Evolutionary conservation across 2,329 filamentous ascomycete genomes (phyloP).

Genomic region (Orbilia quercus): DNA sequence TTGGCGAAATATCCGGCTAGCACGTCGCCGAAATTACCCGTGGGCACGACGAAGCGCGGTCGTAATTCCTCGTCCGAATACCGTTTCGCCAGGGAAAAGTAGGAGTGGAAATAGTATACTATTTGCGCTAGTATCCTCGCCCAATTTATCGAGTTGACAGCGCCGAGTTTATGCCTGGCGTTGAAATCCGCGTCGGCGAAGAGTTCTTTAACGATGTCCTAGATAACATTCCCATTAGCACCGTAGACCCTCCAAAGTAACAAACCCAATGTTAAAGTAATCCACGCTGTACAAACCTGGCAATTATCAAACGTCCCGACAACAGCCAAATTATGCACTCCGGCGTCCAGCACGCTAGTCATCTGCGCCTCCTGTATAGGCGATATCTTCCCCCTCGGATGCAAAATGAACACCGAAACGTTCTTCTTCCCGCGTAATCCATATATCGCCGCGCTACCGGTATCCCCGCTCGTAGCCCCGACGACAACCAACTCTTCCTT

Average conservation of each 20-base stretch:
- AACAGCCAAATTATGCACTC: conserved; percentile 92
- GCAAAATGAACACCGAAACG: conserved; percentile 93
- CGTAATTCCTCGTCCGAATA: conserved; percentile 69
- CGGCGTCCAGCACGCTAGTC: conserved; percentile 89
- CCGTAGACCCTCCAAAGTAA: too few relatives aligned
- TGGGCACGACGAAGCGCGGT: conserved; percentile 88
- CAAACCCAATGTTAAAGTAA: neutral
- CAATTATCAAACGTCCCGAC: conserved; percentile 96
- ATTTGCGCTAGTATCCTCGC: conserved; percentile 95
- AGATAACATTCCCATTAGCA: neutral
- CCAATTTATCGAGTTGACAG: conserved; percentile 98
- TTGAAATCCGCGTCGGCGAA: conserved; percentile 90
- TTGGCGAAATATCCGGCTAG: conserved; percentile 92
- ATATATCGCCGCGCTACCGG: conserved; percentile 94
- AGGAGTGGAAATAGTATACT: conserved; percentile 95
- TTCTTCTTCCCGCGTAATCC: conserved; percentile 95
- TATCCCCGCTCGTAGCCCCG: conserved; percentile 87
- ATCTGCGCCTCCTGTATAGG: conserved; percentile 96
- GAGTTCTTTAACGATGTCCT: conserved; percentile 92
- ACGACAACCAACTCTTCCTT: conserved; percentile 80
- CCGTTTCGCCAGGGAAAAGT: conserved; percentile 79
- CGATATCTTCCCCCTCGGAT: conserved; percentile 89
- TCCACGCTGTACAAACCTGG: conserved; percentile 69
- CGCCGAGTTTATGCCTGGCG: conserved; percentile 81
- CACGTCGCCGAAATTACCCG: conserved; percentile 96